phyloP scores from a whole-genome alignment of 208 protist genomes.

The Vickermania spadyakhi region DNA sequence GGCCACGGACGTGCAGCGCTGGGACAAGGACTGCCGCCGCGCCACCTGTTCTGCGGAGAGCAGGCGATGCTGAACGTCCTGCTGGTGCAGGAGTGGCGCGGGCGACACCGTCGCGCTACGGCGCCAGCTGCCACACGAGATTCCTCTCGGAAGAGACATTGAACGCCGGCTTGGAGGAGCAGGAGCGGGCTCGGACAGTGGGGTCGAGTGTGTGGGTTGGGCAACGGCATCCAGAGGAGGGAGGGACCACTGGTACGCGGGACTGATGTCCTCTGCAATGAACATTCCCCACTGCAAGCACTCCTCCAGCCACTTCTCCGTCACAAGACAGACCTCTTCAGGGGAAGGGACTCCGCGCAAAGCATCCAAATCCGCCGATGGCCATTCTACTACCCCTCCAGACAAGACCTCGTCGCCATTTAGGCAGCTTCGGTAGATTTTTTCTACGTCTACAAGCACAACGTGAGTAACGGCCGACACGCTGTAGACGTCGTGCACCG shows the following conservation, averaged over 20 bases:
- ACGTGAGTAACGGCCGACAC: slow-evolving; percentile 56
- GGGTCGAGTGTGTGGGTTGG: not conserved
- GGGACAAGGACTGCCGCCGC: not conserved
- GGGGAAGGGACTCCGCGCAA: slow-evolving; percentile 3
- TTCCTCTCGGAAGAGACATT: too few relatives aligned
- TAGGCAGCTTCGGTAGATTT: slow-evolving; percentile 23
- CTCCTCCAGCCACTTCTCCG: slow-evolving; percentile 29
- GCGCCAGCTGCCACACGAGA: too few relatives aligned
- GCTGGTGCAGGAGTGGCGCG: too few relatives aligned
- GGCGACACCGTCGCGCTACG: not conserved
- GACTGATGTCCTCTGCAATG: slow-evolving; percentile 27
- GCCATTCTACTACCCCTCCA: not conserved
- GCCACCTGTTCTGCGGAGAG: not conserved
- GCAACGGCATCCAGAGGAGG: too few relatives aligned
- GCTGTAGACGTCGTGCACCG: slow-evolving; percentile 22
- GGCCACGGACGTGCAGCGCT: not conserved
- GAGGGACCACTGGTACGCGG: not conserved
- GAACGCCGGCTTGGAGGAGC: too few relatives aligned
- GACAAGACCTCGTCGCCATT: slow-evolving; percentile 7
- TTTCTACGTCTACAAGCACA: slow-evolving; percentile 44
- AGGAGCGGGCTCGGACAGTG: not conserved
- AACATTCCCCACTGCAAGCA: slow-evolving; percentile 58
- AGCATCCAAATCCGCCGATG: not conserved
- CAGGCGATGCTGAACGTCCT: not conserved
- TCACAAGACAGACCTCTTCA: slow-evolving; percentile 31